Evolutionary conservation across 148 eudicot genomes (phyloP), one percentile per base, ranked within the genome.

Genomic region (Silene conica): DNA sequence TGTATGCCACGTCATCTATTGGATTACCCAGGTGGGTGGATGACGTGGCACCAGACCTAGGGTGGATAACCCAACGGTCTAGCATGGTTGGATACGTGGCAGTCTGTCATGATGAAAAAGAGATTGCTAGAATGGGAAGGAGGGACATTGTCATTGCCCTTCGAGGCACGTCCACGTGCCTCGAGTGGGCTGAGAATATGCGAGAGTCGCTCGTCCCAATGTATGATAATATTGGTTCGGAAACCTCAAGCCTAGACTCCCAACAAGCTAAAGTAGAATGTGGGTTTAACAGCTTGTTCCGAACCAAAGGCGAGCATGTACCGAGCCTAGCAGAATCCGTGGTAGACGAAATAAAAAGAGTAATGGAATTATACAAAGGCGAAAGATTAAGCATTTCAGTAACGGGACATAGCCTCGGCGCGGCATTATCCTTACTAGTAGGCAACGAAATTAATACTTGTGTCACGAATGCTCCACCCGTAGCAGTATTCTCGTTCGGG

Each of bases 31-130:
- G 82, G 59, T 96, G 97, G 99, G 90, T 92, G 7, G 99, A 96
- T 59, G 89, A 96, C 5, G 91, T 89, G 78, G 99, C 96, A 0
- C 99, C 99, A 3, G 99, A 95, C 63, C 92, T 92, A 9, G 92
- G 96, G 20, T 96, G 99, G 99, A 96, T 96, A 91, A 96, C 97
- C 56, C 99, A 96, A 25, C 62, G 97, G 43, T 86, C 99, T 6
- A 92, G 97, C 66, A 89, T 97, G 84, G 77, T 90, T 4, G 99
- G 99, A 20, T 96, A 86, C 77, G 99, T 96, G 58, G 97, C 99
- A 0, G 95, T 96, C 0, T 92, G 99, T 74, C 84, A 96, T 11
- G 89, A 96, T 56, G 78, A 75, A 15, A 67, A 85, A 11, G 99
- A 96, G 76, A 86, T 96, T 59, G 87, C 90, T 0, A 77, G 99